Base-by-base conservation (phyloP, 306 rosid species). In the Vigna hirtella region DNA sequence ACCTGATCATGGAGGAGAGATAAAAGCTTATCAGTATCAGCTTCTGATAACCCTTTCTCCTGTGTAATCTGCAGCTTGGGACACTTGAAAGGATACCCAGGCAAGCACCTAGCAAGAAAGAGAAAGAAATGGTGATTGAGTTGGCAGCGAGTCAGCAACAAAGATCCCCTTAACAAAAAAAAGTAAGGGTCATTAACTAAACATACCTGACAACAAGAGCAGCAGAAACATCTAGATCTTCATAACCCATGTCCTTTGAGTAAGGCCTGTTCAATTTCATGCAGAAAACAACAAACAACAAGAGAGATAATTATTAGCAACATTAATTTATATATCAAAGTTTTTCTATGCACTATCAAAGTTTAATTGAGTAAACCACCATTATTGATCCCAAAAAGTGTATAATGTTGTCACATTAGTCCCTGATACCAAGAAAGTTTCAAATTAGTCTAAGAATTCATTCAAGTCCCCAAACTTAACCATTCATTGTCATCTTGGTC, bases 11-110 rank as follows among this genome's bases (percentile, higher is more conserved):
- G 78, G 77, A 94, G 92, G 76, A 92, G 91, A 78, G 94, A 89
- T 71, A 89, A 77, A 57, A 94, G 93, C 65, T 85, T 87, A 71
- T 89, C 78, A 14, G 93, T 85, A 70, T 94, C 96, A 58, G 66
- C 67, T 73, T 90, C 82, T 10, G 89, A 84, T 65, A 92, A 79
- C 73, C 97, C 98, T 63, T 78, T 74, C 77, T 94, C 97, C 9
- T 94, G 90, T 80, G 82, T 87, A 76, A 94, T 85, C 83, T 86
- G 93, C 88, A 94, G 85, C 90, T 88, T 94, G 14, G 98, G 97
- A 32, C 90, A 90, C 87, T 92, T 94, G 90, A 84, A 89, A 79
- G 98, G 98, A 84, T 94, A 94, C 20, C 97, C 98, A 24, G 98
- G 97, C 70, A 92, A 78, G 87, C 85, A 90, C 87, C 98, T 94